Evolutionary conservation across 163 green algal species (phyloP).

Genomic region (Chlamydomonas reinhardtii): DNA sequence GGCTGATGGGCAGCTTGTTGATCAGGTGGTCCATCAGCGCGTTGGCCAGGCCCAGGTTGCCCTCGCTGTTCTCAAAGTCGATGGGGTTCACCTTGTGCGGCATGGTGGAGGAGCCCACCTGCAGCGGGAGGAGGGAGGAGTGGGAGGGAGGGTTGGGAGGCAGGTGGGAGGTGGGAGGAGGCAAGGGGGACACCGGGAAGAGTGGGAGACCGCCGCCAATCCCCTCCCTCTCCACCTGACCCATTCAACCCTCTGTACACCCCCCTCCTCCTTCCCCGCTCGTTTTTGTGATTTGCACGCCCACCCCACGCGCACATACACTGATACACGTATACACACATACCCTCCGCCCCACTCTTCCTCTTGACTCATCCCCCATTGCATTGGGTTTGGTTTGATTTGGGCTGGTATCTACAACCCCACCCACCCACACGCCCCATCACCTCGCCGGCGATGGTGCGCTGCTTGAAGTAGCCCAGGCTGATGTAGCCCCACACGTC

Average conservation of each 20-base stretch:
- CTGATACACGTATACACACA: neutral
- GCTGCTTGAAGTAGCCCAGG: constrained; percentile 98
- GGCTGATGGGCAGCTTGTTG: constrained; percentile 95
- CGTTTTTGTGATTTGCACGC: too few species aligned
- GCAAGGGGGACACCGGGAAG: too few species aligned
- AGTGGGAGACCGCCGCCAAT: too few species aligned
- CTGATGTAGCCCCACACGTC: constrained; percentile 99
- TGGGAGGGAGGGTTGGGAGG: neutral
- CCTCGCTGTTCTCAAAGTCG: constrained; percentile 99
- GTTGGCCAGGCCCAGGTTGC: constrained; percentile 98
- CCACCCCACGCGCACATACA: neutral
- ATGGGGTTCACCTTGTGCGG: constrained; percentile 99
- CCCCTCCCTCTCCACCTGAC: too few species aligned
- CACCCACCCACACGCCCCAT: neutral
- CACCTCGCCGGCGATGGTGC: constrained; percentile 90
- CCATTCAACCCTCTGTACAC: too few species aligned
- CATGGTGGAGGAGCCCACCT: constrained; percentile 98
- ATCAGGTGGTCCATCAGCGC: constrained; percentile 94
- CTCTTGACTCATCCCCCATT: too few species aligned
- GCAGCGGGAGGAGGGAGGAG: constrained; percentile 22
- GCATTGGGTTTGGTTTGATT: too few species aligned
- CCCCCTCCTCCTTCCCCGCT: too few species aligned
- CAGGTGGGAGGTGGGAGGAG: neutral
- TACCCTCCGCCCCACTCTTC: too few species aligned
- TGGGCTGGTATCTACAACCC: too few species aligned